These are phyloP conservation scores for Nakazawaea sp. DNA, from an alignment of 805 yeast species.

Conservation along the genomic window DNA sequence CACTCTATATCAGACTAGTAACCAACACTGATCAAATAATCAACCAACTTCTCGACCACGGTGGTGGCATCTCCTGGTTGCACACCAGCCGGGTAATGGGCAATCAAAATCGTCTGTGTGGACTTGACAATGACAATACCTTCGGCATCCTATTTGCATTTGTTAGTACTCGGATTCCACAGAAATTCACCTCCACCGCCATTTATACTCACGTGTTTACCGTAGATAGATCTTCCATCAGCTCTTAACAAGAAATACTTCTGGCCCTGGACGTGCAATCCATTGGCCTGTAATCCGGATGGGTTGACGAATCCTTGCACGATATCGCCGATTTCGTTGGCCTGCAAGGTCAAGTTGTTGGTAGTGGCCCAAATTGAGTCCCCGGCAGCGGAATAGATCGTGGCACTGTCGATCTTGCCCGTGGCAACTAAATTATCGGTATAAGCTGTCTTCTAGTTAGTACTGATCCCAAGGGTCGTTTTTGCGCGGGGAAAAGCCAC, in stretches of 20 bases:
- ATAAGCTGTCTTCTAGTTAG: slow-evolving; percentile 56
- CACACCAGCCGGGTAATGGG: slow-evolving; percentile 89
- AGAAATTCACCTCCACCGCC: background rate
- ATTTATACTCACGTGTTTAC: slow-evolving; percentile 44
- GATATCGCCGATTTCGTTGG: slow-evolving; percentile 65
- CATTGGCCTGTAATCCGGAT: slow-evolving; percentile 70
- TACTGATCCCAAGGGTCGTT: slow-evolving; percentile 3
- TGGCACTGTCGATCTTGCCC: slow-evolving; percentile 86
- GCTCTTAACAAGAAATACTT: slow-evolving; percentile 87
- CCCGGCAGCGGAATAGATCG: slow-evolving; percentile 90
- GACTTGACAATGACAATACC: slow-evolving; percentile 92
- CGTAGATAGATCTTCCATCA: slow-evolving; percentile 90
- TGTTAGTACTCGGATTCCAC: slow-evolving; percentile 3
- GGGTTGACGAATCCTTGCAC: slow-evolving; percentile 81
- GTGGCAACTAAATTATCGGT: slow-evolving; percentile 88
- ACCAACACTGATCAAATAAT: slow-evolving; percentile 82
- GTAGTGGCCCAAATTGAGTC: slow-evolving; percentile 92
- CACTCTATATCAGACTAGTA: slow-evolving; percentile 46
- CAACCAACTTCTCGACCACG: slow-evolving; percentile 93
- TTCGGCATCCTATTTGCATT: slow-evolving; percentile 55
- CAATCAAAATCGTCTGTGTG: slow-evolving; percentile 83
- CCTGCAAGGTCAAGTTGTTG: slow-evolving; percentile 54
- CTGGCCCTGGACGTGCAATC: slow-evolving; percentile 77
- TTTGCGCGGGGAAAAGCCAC: background rate
- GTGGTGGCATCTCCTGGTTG: slow-evolving; percentile 94